Conservation (phyloP, 2,329 filamentous ascomycete genomes). For the Aureobasidium sp. region DNA sequence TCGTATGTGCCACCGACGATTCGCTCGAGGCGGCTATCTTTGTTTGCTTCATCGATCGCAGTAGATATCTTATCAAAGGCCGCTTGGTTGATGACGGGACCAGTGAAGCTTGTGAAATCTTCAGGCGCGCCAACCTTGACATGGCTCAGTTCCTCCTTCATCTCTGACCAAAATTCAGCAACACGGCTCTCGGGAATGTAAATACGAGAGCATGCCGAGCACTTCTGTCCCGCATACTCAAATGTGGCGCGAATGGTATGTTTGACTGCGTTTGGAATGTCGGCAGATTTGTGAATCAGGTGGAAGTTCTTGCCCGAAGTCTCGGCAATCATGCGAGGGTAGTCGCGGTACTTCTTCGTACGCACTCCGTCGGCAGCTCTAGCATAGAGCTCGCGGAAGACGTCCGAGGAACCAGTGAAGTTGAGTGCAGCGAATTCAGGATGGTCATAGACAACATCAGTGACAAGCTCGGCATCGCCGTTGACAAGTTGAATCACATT, state of each 20-base stretch:
- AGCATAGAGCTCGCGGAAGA: slow-evolving; percentile 32
- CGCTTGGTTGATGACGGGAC: slow-evolving; percentile 43
- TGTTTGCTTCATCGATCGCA: slow-evolving; percentile 36
- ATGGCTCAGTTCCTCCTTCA: slow-evolving; percentile 23
- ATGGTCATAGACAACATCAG: slow-evolving; percentile 28
- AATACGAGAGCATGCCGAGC: slow-evolving; percentile 42
- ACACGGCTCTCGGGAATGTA: slow-evolving; percentile 29
- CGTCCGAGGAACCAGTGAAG: slow-evolving; percentile 34
- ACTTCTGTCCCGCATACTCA: slow-evolving; percentile 48
- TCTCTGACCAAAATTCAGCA: slow-evolving; percentile 12
- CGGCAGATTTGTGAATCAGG: slow-evolving; percentile 42
- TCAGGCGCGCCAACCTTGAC: slow-evolving; percentile 29
- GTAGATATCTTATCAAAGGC: slow-evolving; percentile 41
- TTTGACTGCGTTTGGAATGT: slow-evolving; percentile 40
- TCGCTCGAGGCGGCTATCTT: slow-evolving; percentile 37
- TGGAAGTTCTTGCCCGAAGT: slow-evolving; percentile 50
- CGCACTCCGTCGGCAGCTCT: slow-evolving; percentile 28
- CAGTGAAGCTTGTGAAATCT: slow-evolving; percentile 36
- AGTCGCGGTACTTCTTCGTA: slow-evolving; percentile 30
- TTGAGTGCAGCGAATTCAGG: slow-evolving; percentile 33
- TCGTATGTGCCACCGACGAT: slow-evolving; percentile 42
- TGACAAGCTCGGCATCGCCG: slow-evolving; percentile 33
- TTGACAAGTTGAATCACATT: slow-evolving; percentile 35
- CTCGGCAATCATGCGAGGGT: slow-evolving; percentile 44
- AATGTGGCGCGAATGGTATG: slow-evolving; percentile 45